These are phyloP conservation scores for Chlorella sp. DNA, from an alignment of 139 green algal genomes.

Conservation along the genomic window DNA sequence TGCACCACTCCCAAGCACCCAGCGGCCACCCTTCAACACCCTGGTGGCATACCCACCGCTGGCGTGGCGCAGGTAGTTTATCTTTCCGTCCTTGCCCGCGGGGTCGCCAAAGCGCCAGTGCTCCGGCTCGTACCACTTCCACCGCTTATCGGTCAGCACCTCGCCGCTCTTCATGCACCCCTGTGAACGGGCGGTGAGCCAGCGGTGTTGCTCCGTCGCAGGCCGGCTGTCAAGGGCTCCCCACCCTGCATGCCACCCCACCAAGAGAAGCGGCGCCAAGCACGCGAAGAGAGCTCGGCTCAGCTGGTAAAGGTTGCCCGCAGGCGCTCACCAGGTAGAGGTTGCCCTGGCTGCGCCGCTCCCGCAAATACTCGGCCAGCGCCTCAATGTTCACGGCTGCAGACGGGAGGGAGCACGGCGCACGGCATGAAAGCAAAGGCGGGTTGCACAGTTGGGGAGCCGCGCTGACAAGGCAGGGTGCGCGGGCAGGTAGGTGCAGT, in stretches of 20 bases:
- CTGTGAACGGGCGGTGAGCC: slow-evolving; percentile 12
- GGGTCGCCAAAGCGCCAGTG: slow-evolving; percentile 68
- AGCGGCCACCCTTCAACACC: no score
- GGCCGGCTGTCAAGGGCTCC: no score
- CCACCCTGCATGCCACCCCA: no score
- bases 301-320: no score
- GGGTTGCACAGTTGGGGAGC: background rate
- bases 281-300: no score
- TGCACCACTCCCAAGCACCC: background rate
- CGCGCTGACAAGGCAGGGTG: background rate
- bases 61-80: slow-evolving; percentile 66
- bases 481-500: background rate
- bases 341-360: slow-evolving; percentile 58
- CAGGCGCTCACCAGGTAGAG: slow-evolving; percentile 66
- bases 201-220: background rate
- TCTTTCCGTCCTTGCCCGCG: slow-evolving; percentile 35
- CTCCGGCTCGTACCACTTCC: slow-evolving; percentile 70
- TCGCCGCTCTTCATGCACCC: slow-evolving; percentile 77
- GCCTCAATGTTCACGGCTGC: slow-evolving; percentile 55
- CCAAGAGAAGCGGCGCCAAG: no score
- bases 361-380: slow-evolving; percentile 51
- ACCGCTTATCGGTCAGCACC: slow-evolving; percentile 59
- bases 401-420: background rate
- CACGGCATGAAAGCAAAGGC: background rate
- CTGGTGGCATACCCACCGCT: slow-evolving; percentile 31